phyloP scores from a whole-genome alignment of 805 yeast species.

The Wickerhamomyces chambardii region DNA sequence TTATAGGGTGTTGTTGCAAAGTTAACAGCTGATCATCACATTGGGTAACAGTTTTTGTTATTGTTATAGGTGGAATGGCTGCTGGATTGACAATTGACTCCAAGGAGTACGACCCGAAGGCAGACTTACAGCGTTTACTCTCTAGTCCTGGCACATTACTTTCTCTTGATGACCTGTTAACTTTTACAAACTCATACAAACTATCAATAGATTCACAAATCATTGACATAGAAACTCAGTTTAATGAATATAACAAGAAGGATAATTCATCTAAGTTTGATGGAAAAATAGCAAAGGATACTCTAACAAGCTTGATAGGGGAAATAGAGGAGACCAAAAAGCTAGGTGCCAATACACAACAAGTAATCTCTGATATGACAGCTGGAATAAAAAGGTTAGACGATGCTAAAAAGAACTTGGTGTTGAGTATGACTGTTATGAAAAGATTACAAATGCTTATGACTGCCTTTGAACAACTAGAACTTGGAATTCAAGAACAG shows the following conservation, averaged over 20 bases:
- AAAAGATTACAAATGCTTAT: conserved; percentile 83
- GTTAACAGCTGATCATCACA: too few species aligned
- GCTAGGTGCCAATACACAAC: conserved; percentile 47
- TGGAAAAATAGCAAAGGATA: conserved; percentile 10
- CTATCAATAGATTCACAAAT: conserved; percentile 38
- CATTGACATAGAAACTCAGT: conserved; percentile 23
- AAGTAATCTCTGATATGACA: conserved; percentile 61
- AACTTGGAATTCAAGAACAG: conserved; percentile 32
- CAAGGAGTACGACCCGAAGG: conserved; percentile 40
- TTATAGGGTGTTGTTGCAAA: too few species aligned
- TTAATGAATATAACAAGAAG: conserved; percentile 17
- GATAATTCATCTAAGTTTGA: conserved; percentile 12
- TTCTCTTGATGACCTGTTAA: conserved; percentile 40
- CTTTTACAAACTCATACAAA: conserved; percentile 43
- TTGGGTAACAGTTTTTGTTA: too few species aligned
- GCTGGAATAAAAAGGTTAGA: conserved; percentile 72
- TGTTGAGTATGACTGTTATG: conserved; percentile 75
- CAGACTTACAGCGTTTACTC: conserved; percentile 43
- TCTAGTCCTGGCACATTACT: conserved; percentile 39
- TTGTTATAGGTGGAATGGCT: not conserved
- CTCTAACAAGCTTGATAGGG: conserved; percentile 26
- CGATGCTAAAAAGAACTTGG: conserved; percentile 74
- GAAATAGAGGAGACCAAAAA: conserved; percentile 38
- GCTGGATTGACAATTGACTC: conserved; percentile 27
- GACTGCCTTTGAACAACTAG: conserved; percentile 59